Evolutionary conservation across 805 yeast genomes (phyloP).

Genomic region (Scheffersomyces amazonensis): DNA sequence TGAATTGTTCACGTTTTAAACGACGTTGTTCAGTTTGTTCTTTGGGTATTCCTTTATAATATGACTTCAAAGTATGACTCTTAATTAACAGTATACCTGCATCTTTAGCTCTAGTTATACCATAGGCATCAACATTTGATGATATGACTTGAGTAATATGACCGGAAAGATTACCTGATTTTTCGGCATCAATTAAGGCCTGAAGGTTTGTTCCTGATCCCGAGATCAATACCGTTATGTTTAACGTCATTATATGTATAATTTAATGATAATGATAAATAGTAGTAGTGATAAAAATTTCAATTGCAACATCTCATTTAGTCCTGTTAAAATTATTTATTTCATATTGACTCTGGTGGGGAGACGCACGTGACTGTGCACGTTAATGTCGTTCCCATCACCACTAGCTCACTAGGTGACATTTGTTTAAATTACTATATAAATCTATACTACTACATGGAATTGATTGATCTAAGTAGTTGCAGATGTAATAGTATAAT

Average conservation of each 20-base stretch:
- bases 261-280: too few relatives aligned
- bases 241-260: constrained; percentile 9
- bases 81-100: constrained; percentile 63
- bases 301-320: too few relatives aligned
- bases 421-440: too few relatives aligned
- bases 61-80: constrained; percentile 67
- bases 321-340: too few relatives aligned
- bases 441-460: too few relatives aligned
- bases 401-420: too few relatives aligned
- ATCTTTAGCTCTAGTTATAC: constrained; percentile 72
- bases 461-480: too few relatives aligned
- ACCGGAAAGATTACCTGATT: constrained; percentile 42
- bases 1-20: constrained; percentile 66
- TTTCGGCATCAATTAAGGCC: constrained; percentile 79
- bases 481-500: too few relatives aligned
- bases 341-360: too few relatives aligned
- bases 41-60: constrained; percentile 73
- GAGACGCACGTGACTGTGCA: too few relatives aligned
- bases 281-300: too few relatives aligned
- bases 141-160: constrained; percentile 78
- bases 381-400: too few relatives aligned
- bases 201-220: constrained; percentile 96
- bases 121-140: constrained; percentile 83
- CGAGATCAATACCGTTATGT: constrained; percentile 78
- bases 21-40: constrained; percentile 58